Evolutionary conservation across 495 filamentous ascomycete genomes (phyloP).

Genomic region (Jackrogersella minutella): DNA sequence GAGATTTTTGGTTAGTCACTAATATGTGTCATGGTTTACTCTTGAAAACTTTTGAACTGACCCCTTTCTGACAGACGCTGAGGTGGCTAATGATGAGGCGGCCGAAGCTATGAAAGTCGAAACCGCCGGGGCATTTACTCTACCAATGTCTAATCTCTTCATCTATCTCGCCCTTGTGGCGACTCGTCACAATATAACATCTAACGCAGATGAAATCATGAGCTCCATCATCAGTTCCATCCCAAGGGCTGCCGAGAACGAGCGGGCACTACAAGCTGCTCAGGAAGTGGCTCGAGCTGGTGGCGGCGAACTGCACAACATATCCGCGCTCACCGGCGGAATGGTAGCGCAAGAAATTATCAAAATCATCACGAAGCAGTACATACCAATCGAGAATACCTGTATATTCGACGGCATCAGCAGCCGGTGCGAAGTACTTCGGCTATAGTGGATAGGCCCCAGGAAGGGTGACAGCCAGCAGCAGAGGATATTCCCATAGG

Average conservation of each 20-base stretch:
- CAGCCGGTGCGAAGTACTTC: slow-evolving; percentile 79
- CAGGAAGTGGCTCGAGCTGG: slow-evolving; percentile 77
- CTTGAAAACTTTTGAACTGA: slow-evolving; percentile 20
- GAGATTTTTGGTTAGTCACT: slow-evolving; percentile 40
- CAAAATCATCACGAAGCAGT: slow-evolving; percentile 96
- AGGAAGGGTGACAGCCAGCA: slow-evolving; percentile 23
- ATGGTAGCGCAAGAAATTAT: slow-evolving; percentile 95
- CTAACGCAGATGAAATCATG: slow-evolving; percentile 57
- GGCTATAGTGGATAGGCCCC: slow-evolving; percentile 45
- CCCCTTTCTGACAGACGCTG: slow-evolving; percentile 33
- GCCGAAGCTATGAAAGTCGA: slow-evolving; percentile 48
- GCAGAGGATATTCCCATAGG: slow-evolving; percentile 39
- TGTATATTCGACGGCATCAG: slow-evolving; percentile 90
- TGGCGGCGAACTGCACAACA: slow-evolving; percentile 92
- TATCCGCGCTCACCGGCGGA: slow-evolving; percentile 87
- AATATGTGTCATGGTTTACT: slow-evolving; percentile 4
- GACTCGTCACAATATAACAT: slow-evolving; percentile 52
- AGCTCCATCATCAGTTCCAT: slow-evolving; percentile 49
- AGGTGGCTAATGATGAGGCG: slow-evolving; percentile 54
- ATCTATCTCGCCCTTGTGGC: slow-evolving; percentile 80
- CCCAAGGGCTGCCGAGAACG: slow-evolving; percentile 54
- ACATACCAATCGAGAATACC: slow-evolving; percentile 92
- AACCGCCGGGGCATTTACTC: slow-evolving; percentile 43
- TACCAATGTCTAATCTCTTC: slow-evolving; percentile 72
- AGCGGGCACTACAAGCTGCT: slow-evolving; percentile 61